A percentile compares a stretch with the other conserved stretches of the same genome.
Evolutionary conservation across 345 rosid genomes (phyloP).

Genomic region (Rhodamnia argentea): DNA sequence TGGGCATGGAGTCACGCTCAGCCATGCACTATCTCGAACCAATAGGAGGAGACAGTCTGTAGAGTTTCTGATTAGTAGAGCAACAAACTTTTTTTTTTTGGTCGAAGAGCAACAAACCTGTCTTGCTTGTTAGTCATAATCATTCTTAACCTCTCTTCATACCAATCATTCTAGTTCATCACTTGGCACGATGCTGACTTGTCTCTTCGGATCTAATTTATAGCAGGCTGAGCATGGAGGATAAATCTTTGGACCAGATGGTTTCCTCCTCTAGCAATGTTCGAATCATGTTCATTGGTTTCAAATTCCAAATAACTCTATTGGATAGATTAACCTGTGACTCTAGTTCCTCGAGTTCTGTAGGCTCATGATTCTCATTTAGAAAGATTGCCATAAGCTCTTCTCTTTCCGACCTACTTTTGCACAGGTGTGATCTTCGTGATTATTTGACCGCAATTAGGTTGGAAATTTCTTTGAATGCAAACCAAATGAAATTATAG

Average conservation of each 20-base stretch:
- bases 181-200: neutral
- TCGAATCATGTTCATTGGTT: neutral
- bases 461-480: neutral
- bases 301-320: neutral
- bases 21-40: neutral
- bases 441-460: neutral
- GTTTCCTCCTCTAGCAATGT: neutral
- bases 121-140: neutral
- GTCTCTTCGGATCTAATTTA: neutral
- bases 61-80: neutral
- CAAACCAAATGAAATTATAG: neutral
- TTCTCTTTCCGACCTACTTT: neutral
- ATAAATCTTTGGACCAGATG: neutral
- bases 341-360: neutral
- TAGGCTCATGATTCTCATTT: neutral
- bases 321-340: neutral
- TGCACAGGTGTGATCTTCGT: neutral
- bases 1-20: neutral
- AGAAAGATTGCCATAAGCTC: neutral
- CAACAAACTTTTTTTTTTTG: neutral
- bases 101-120: neutral
- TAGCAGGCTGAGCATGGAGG: neutral
- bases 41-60: neutral
- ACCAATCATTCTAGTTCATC: neutral
- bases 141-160: neutral